Percentiles rank a stretch among this genome's conserved stretches.
Conservation (phyloP, 495 filamentous ascomycete genomes). For the Penicillium subrubescens region DNA sequence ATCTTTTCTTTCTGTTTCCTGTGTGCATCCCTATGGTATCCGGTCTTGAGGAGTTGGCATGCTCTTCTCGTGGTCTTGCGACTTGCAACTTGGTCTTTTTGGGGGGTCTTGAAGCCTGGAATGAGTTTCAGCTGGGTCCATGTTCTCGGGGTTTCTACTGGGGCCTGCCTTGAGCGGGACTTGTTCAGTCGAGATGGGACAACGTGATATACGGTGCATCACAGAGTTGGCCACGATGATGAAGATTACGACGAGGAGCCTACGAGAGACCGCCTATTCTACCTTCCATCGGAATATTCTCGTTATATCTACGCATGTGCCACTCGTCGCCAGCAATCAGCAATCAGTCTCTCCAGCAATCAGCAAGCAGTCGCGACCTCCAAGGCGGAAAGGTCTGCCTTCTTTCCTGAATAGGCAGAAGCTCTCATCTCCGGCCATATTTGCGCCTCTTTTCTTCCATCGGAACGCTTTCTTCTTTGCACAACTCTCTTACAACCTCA, state of each 20-base stretch:
- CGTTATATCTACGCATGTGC: not conserved
- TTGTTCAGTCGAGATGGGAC: not conserved
- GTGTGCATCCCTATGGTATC: not conserved
- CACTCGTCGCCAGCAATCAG: not conserved
- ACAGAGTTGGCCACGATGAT: not conserved
- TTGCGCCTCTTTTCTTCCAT: not conserved
- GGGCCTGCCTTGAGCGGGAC: not conserved
- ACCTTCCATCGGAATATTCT: not conserved
- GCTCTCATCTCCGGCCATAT: not conserved
- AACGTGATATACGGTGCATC: not conserved
- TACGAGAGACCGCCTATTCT: not conserved
- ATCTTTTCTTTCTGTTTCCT: not conserved
- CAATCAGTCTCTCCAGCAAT: too few relatives aligned
- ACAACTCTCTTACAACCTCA: not conserved
- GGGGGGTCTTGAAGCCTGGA: not conserved
- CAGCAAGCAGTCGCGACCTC: not conserved
- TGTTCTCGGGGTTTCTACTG: not conserved
- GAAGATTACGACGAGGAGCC: not conserved
- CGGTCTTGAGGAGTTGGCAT: not conserved
- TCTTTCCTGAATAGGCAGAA: not conserved
- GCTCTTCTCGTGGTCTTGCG: not conserved
- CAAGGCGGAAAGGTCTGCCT: too few relatives aligned
- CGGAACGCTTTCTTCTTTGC: not conserved
- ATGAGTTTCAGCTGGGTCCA: not conserved
- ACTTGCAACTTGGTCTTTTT: not conserved